Percentiles rank a stretch among this genome's conserved stretches.
Conservation (phyloP, 768 basidiomycete genomes). For the Amanita polypyramis region DNA sequence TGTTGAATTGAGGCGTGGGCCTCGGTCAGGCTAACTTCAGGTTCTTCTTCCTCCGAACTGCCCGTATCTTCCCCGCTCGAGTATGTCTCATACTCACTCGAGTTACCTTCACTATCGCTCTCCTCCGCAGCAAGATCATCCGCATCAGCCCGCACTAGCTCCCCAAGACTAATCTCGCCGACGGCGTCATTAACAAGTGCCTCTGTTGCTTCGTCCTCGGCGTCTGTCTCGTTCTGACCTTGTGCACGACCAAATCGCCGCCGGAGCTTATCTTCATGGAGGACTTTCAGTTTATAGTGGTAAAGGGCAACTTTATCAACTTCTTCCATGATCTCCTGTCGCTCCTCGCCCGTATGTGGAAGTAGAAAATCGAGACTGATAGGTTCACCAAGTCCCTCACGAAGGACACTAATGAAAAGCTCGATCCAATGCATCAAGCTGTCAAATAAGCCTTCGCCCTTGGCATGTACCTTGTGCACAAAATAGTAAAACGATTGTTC, state of each 20-base stretch:
- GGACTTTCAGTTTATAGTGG: slow-evolving; percentile 89
- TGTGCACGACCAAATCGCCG: slow-evolving; percentile 65
- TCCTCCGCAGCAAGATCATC: slow-evolving; percentile 73
- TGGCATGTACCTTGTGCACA: slow-evolving; percentile 97
- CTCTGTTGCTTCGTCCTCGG: slow-evolving; percentile 77
- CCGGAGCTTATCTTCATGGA: slow-evolving; percentile 88
- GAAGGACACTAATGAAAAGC: slow-evolving; percentile 80
- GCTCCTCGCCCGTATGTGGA: slow-evolving; percentile 71
- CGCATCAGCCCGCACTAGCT: slow-evolving; percentile 67
- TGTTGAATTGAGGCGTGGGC: neutral
- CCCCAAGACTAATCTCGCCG: slow-evolving; percentile 72
- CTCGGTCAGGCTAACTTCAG: neutral
- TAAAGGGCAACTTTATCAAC: slow-evolving; percentile 85
- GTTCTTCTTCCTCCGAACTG: neutral
- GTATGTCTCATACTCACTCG: slow-evolving; percentile 26
- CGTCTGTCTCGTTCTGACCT: slow-evolving; percentile 42
- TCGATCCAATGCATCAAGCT: slow-evolving; percentile 96
- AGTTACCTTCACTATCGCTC: slow-evolving; percentile 31
- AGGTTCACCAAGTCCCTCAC: slow-evolving; percentile 72
- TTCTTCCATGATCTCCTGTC: slow-evolving; percentile 69
- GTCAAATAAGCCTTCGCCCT: slow-evolving; percentile 90
- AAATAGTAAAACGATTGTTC: slow-evolving; percentile 95
- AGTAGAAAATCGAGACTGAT: slow-evolving; percentile 85
- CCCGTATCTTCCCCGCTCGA: slow-evolving; percentile 16
- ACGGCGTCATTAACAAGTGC: slow-evolving; percentile 75